These are phyloP conservation scores for Pyrrhoderma lamaoense DNA, from an alignment of 1,284 basidiomycete genomes.

Conservation along the genomic window DNA sequence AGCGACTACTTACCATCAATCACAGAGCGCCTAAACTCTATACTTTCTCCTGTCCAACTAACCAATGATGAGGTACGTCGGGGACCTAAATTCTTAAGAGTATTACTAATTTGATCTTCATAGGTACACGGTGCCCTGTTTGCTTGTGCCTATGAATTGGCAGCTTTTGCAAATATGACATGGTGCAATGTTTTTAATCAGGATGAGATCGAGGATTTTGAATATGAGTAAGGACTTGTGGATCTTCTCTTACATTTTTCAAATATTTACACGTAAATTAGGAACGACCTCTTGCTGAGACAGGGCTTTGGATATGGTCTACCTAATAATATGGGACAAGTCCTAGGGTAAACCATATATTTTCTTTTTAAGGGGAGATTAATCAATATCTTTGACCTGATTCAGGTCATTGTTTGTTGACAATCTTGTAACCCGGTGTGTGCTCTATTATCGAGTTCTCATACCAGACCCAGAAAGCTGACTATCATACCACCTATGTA, in stretches of 20 bases:
- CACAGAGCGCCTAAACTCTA: constrained; percentile 30
- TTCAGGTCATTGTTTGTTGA: constrained; percentile 35
- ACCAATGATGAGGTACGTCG: constrained; percentile 24
- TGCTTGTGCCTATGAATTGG: constrained; percentile 40
- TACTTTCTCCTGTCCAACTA: constrained; percentile 30
- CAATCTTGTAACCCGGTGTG: constrained; percentile 36
- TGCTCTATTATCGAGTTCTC: too few species aligned
- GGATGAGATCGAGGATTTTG: constrained; percentile 33
- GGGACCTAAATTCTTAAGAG: too few species aligned
- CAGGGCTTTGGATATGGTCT: constrained; percentile 39
- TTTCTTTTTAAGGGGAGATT: neutral
- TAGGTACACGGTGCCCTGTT: constrained; percentile 37
- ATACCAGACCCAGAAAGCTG: neutral
- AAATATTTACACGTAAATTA: constrained; percentile 24
- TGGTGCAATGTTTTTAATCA: constrained; percentile 38
- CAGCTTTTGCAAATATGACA: constrained; percentile 31
- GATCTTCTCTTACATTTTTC: neutral
- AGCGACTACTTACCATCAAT: constrained; percentile 34
- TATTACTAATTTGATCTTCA: neutral
- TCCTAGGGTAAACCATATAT: constrained; percentile 23
- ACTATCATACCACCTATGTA: constrained; percentile 14
- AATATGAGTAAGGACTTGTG: constrained; percentile 24
- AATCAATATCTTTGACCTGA: too few species aligned
- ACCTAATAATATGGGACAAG: constrained; percentile 31
- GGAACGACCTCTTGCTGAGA: constrained; percentile 41